These are phyloP conservation scores for Candida ovalis DNA, from an alignment of 805 yeast species.

Conservation along the genomic window DNA sequence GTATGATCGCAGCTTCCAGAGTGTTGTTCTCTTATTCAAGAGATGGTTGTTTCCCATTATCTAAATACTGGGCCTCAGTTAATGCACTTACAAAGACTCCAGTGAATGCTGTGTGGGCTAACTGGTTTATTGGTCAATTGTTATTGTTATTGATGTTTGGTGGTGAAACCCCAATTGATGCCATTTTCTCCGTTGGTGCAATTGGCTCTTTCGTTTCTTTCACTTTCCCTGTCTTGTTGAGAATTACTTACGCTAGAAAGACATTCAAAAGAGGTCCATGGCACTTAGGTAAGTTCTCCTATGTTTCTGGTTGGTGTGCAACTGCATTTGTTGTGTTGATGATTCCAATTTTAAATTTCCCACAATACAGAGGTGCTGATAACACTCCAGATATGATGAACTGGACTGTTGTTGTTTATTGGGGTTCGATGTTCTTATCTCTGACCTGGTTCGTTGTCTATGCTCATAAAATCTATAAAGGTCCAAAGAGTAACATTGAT, in stretches of 20 bases:
- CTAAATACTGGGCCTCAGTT: conserved; percentile 45
- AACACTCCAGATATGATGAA: conserved; percentile 43
- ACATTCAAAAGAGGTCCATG: conserved; percentile 62
- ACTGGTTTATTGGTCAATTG: conserved; percentile 50
- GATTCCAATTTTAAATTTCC: conserved; percentile 60
- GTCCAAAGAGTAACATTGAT: conserved; percentile 35
- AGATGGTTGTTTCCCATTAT: conserved; percentile 63
- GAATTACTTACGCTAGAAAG: conserved; percentile 49
- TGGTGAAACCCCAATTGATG: conserved; percentile 60
- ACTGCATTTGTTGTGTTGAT: conserved; percentile 47
- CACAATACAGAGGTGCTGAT: conserved; percentile 36
- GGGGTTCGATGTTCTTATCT: conserved; percentile 52
- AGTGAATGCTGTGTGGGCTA: conserved; percentile 57
- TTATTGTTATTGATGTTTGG: conserved; percentile 57
- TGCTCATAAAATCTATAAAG: conserved; percentile 57
- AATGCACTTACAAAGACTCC: conserved; percentile 55
- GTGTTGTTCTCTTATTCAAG: conserved; percentile 63
- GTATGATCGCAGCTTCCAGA: conserved; percentile 62
- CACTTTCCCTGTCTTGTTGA: conserved; percentile 56
- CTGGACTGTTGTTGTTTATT: conserved; percentile 59
- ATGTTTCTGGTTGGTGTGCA: conserved; percentile 43
- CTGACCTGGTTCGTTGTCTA: conserved; percentile 44
- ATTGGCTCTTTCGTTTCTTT: conserved; percentile 64
- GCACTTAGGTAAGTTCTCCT: conserved; percentile 50
- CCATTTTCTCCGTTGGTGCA: conserved; percentile 70